These are phyloP conservation scores for Baorangia bicolor DNA, from an alignment of 768 basidiomycete species.

Conservation along the genomic window DNA sequence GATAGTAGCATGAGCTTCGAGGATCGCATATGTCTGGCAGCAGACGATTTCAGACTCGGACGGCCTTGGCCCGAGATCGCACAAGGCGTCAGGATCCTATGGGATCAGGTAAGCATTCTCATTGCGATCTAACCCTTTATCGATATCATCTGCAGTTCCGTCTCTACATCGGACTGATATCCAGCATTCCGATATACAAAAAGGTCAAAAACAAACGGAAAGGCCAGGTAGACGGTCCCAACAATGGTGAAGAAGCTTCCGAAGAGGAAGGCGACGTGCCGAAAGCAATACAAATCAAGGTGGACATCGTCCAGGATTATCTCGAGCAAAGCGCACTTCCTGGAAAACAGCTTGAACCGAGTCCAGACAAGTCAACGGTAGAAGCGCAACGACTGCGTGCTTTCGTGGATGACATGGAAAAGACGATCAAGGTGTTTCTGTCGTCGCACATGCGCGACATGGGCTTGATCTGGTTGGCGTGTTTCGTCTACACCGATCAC, in stretches of 20 bases:
- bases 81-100: conserved; percentile 27
- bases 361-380: conserved; percentile 6
- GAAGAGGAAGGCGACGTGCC: conserved; percentile 29
- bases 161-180: conserved; percentile 30
- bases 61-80: conserved; percentile 32
- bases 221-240: conserved; percentile 28
- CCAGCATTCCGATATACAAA: conserved; percentile 32
- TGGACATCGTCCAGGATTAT: conserved; percentile 27
- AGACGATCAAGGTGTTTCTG: conserved; percentile 61
- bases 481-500: background rate
- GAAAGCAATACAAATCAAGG: conserved; percentile 19
- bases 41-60: conserved; percentile 33
- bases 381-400: conserved; percentile 34
- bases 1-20: conserved; percentile 11
- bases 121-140: background rate
- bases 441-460: conserved; percentile 64
- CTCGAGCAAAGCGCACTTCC: conserved; percentile 30
- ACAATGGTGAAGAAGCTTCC: conserved; percentile 32
- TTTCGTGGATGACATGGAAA: conserved; percentile 65
- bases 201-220: conserved; percentile 22
- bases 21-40: conserved; percentile 27
- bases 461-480: conserved; percentile 61
- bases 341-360: conserved; percentile 30
- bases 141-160: conserved; percentile 26
- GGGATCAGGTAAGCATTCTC: conserved; percentile 28